Evolutionary conservation across 495 filamentous ascomycete species (phyloP), one percentile per base, ranked within the genome.

Genomic region (Melanomma pulvis-pyrius): DNA sequence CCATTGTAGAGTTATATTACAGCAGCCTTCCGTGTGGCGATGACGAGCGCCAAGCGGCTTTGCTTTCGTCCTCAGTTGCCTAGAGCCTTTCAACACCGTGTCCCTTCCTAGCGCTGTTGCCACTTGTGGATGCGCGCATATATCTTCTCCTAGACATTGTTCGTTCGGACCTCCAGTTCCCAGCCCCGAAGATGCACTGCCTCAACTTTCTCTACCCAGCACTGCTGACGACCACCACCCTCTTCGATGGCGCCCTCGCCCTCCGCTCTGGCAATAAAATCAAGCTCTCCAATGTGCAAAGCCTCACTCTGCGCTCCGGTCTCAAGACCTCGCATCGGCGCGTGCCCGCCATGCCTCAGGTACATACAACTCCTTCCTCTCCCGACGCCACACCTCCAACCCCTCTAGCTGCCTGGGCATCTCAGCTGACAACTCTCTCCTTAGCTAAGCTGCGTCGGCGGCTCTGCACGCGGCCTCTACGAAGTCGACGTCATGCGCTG

Each of bases 401-500:
- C 25, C 17, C 12, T 54, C 22, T 28, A 55, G 54, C 51, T 62
- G 51, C n/a, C n/a, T n/a, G n/a, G n/a, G n/a, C n/a, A n/a, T n/a
- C n/a, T n/a, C n/a, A n/a, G n/a, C n/a, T n/a, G n/a, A n/a, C n/a
- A 68, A 13, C 11, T 7, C 57, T 28, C 12, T 19, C 19, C n/a
- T 19, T 56, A 90, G 78, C 82, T 97, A n/a, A 84, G 79, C 70
- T 98, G 94, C 81, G 77, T 88, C 62, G 92, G 92, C 13, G 83
- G 87, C 39, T 84, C 81, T 15, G 83, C 81, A 25, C 76, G 81
- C 69, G 78, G 79, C 21, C 81, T 91, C 30, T 90, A 94, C 78
- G 75, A 84, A 22, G 78, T 96, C 60, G 88, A 92, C 69, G 79
- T 87, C 7, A 89, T 98, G 87, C 91, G 91, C 61, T 98, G 94